A percentile compares a stretch with the other conserved stretches of the same genome.
phyloP scores from a whole-genome alignment of 2,329 filamentous ascomycete species.

The Verticillium tricorpus region DNA sequence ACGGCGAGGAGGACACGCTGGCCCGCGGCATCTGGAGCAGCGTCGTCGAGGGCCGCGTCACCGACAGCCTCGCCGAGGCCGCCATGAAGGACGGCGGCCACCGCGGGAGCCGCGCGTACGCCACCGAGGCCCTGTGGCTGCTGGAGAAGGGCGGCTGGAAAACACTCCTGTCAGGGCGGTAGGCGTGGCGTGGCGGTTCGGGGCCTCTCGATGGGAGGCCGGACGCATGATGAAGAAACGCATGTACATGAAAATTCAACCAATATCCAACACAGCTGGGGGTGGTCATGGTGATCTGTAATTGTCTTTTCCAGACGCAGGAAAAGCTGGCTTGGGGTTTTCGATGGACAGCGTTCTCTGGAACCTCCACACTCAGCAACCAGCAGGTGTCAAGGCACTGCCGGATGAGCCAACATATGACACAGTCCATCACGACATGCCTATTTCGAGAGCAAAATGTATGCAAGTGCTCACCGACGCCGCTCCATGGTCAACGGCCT shows the following conservation, averaged over 20 bases:
- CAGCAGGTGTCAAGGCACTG: too few relatives aligned
- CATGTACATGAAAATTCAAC: not conserved
- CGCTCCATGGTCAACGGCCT: too few relatives aligned
- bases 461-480: too few relatives aligned
- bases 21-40: conserved; percentile 80
- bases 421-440: too few relatives aligned
- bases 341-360: too few relatives aligned
- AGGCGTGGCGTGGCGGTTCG: conserved; percentile 11
- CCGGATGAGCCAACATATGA: too few relatives aligned
- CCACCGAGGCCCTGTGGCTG: conserved; percentile 85
- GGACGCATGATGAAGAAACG: not conserved
- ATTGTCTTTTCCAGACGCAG: too few relatives aligned
- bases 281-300: too few relatives aligned
- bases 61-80: conserved; percentile 74
- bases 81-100: conserved; percentile 67
- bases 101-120: conserved; percentile 76
- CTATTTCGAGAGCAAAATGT: too few relatives aligned
- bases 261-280: too few relatives aligned
- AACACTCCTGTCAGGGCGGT: conserved; percentile 55
- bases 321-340: too few relatives aligned
- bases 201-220: not conserved
- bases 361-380: too few relatives aligned
- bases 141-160: conserved; percentile 69
- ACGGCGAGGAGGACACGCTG: conserved; percentile 51
- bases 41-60: conserved; percentile 69